A percentile compares a stretch with the other conserved stretches of the same genome.
These are phyloP conservation scores for Rhazya stricta DNA, from an alignment of 257 asterid species.

Conservation along the genomic window DNA sequence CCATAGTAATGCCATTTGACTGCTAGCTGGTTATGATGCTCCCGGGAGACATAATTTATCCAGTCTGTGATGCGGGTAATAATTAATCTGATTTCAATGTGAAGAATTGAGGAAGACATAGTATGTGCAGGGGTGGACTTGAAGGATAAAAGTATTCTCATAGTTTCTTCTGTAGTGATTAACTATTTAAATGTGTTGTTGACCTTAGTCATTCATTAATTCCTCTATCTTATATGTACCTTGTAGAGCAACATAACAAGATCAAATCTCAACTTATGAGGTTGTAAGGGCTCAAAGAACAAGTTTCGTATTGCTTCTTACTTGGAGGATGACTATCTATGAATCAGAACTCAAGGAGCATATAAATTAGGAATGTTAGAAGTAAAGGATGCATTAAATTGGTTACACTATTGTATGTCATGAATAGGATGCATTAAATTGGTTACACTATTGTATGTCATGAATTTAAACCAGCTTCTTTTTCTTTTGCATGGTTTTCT, in stretches of 20 bases:
- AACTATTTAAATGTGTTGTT: not conserved
- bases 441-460: not conserved
- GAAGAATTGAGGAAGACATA: not conserved
- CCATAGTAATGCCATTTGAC: not conserved
- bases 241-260: not conserved
- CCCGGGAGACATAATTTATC: not conserved
- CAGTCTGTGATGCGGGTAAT: not conserved
- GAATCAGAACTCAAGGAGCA: not conserved
- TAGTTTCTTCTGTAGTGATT: not conserved
- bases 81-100: not conserved
- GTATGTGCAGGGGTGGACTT: not conserved
- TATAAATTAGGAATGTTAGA: not conserved
- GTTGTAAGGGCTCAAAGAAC: not conserved
- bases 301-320: not conserved
- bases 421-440: not conserved
- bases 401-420: not conserved
- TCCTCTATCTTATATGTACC: not conserved
- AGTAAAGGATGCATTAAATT: not conserved
- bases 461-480: not conserved
- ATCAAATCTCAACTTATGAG: not conserved
- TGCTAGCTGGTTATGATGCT: slow-evolving; percentile 5
- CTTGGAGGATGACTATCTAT: not conserved
- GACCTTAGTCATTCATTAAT: not conserved
- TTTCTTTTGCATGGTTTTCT: slow-evolving; percentile 16
- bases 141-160: slow-evolving; percentile 1